Conservation (phyloP, 2,329 filamentous ascomycete species). For the Ophiostoma angusticollis region DNA sequence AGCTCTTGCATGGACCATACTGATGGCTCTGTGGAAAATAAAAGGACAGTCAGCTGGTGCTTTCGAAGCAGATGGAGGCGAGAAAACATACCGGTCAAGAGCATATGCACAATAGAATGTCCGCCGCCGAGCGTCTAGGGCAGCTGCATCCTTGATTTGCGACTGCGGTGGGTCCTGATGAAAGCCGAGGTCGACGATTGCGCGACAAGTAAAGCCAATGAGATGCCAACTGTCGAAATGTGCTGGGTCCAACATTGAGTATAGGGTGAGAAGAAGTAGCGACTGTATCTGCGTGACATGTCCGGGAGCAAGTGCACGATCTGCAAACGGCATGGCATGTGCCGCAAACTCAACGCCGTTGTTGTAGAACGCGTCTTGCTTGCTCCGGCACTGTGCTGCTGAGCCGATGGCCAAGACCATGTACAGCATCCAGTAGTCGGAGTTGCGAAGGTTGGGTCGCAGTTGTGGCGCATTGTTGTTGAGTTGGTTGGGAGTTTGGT, state of each 20-base stretch:
- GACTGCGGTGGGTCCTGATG: conserved; percentile 79
- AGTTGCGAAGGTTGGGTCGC: conserved; percentile 42
- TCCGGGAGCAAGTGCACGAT: conserved; percentile 73
- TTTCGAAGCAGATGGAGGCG: not conserved
- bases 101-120: conserved; percentile 88
- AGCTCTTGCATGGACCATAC: conserved; percentile 72
- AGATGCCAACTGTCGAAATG: conserved; percentile 93
- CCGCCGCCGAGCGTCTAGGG: conserved; percentile 64
- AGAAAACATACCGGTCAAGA: conserved; percentile 56
- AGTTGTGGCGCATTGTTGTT: conserved; percentile 1
- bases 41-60: no score
- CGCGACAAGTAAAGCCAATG: conserved; percentile 78
- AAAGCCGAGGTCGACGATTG: conserved; percentile 77
- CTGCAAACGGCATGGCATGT: conserved; percentile 61
- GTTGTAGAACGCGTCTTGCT: conserved; percentile 49
- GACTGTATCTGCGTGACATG: conserved; percentile 79
- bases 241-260: conserved; percentile 76
- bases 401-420: conserved; percentile 81
- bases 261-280: conserved; percentile 72
- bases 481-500: conserved; percentile 30
- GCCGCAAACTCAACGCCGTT: conserved; percentile 44
- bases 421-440: conserved; percentile 76
- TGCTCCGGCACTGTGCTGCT: conserved; percentile 56
- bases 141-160: conserved; percentile 51
- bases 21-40: conserved; percentile 61